Percentiles rank a stretch among this genome's conserved stretches.
Evolutionary conservation across 371 early-diverging fungal species (phyloP).

Genomic region (Gilbertella persicaria): DNA sequence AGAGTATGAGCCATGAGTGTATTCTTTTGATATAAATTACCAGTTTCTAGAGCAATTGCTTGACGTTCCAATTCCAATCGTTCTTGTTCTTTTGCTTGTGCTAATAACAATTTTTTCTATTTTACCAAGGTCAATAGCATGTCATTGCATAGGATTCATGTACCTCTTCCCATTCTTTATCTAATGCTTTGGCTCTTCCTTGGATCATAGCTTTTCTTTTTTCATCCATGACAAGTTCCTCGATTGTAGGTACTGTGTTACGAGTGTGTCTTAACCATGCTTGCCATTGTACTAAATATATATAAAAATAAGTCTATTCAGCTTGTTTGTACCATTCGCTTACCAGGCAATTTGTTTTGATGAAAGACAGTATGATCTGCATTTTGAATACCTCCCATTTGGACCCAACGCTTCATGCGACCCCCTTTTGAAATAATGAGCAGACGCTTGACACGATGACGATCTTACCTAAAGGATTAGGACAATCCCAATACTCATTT

Average conservation of each 20-base stretch:
- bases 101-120: conserved; percentile 19
- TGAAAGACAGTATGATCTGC: conserved; percentile 41
- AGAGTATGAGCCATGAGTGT: not conserved
- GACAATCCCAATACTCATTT: conserved; percentile 75
- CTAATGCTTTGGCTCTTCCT: conserved; percentile 48
- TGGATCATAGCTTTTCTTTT: conserved; percentile 44
- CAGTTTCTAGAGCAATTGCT: conserved; percentile 8
- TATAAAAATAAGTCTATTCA: not conserved
- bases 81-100: conserved; percentile 15
- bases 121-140: too few relatives aligned
- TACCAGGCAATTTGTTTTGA: conserved; percentile 61
- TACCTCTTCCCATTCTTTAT: conserved; percentile 34
- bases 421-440: conserved; percentile 28
- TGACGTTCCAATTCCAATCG: conserved; percentile 5
- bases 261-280: conserved; percentile 74
- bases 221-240: conserved; percentile 47
- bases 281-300: conserved; percentile 65
- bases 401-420: conserved; percentile 49
- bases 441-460: not conserved
- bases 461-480: conserved; percentile 53
- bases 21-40: conserved; percentile 2
- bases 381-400: conserved; percentile 32
- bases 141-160: too few relatives aligned
- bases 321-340: not conserved
- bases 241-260: conserved; percentile 52